Conservation (phyloP, 768 basidiomycete genomes). For the Lactarius evosmus region DNA sequence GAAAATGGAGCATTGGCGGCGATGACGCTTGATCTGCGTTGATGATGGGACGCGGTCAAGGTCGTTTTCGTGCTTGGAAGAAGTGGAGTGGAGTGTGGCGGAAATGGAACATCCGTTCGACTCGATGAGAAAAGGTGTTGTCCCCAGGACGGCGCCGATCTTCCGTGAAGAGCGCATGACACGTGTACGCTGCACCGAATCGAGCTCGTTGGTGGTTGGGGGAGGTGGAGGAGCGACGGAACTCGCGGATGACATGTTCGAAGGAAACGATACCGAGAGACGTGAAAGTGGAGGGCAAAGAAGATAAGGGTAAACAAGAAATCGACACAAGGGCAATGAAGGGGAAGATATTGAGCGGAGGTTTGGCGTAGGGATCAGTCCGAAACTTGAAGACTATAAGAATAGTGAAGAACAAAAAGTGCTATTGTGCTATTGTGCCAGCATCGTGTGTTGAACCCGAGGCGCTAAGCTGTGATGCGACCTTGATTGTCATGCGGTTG, state of each 20-base stretch:
- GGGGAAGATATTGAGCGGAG: not conserved
- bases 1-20: slow-evolving; percentile 17
- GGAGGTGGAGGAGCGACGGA: slow-evolving; percentile 5
- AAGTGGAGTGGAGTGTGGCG: not conserved
- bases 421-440: not conserved
- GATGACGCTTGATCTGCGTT: slow-evolving; percentile 8
- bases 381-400: slow-evolving; percentile 2
- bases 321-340: not conserved
- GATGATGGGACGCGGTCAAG: slow-evolving; percentile 1
- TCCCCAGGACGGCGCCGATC: slow-evolving; percentile 26
- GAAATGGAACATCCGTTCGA: slow-evolving; percentile 13
- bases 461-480: not conserved
- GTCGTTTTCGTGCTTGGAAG: not conserved
- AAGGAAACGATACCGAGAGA: not conserved
- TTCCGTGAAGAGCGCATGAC: slow-evolving; percentile 28
- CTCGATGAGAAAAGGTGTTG: slow-evolving; percentile 26
- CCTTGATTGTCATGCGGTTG: slow-evolving; percentile 11
- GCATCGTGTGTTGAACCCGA: not conserved
- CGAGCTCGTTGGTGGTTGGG: slow-evolving; percentile 24
- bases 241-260: slow-evolving; percentile 3
- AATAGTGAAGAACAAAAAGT: slow-evolving; percentile 2
- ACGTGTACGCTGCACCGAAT: slow-evolving; percentile 23
- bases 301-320: not conserved
- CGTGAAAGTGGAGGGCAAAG: not conserved
- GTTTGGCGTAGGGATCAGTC: slow-evolving; percentile 2